Base-by-base conservation (phyloP, 768 basidiomycete species). In the Plicaturopsis crispa region DNA sequence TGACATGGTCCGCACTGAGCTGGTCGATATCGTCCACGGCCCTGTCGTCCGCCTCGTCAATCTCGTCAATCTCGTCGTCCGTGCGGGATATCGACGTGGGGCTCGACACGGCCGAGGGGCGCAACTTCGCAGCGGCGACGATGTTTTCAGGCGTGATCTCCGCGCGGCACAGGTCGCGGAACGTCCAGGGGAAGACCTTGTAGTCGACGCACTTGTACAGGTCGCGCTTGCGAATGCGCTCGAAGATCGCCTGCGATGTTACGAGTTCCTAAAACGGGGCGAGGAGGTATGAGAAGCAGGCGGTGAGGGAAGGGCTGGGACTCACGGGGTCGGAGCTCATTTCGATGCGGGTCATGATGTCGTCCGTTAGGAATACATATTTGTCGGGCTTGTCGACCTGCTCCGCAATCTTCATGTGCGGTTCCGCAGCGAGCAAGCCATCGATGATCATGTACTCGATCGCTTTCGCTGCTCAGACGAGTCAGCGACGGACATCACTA, bases 401-500 rank as follows among this genome's bases (percentile, higher is more conserved):
- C 1, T 66, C 54, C 0, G 82, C 75, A 34, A 90, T 70, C 31
- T 76, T 65, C 52, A 89, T 54, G 41, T 70, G 40, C 0, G 76
- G 70, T 24, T 91, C 83, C 0, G 88, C 88, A 0, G 61, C 59
- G 1, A 80, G 58, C n/a, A 91, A 66, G 0, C 72, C 84, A 47
- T 90, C 87, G 11, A 86, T 67, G n/a, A 90, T 63, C 88, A 90
- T 90, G 49, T 80, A 74, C 54, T 88, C 88, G 36, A 89, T 80
- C 0, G 84, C 77, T 47, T 73, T 82, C 3, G 84, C 85, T 84
- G 52, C 31, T n/a, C 2, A 13, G 40, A 23, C 36, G 13, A 20
- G 14, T 16, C 16, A 28, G 12, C 31, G 13, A 20, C 14, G 26
- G 22, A 26, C 2, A 31, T 20, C 24, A n/a, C 34, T 8, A n/a